Evolutionary conservation across 257 asterid species (phyloP).

Genomic region (Scutellaria minor): DNA sequence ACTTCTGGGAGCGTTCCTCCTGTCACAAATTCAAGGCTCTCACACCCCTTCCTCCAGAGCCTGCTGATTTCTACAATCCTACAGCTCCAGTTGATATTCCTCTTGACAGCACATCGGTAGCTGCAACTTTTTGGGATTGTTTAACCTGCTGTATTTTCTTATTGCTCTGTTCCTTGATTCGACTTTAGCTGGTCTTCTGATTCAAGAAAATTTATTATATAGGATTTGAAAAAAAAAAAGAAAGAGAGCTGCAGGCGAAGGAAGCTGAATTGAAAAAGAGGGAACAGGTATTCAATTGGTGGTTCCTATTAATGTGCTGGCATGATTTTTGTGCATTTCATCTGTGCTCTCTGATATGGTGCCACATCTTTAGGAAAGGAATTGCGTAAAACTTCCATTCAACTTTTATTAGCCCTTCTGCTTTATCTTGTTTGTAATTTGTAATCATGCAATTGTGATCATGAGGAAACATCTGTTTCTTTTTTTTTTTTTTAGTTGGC

Average conservation of each 20-base stretch:
- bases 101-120: constrained; percentile 75
- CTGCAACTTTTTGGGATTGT: constrained; percentile 19
- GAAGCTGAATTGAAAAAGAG: constrained; percentile 86
- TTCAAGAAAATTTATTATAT: constrained; percentile 19
- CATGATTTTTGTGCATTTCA: constrained; percentile 11
- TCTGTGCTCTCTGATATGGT: neutral
- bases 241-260: constrained; percentile 88
- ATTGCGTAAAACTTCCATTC: no score
- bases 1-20: constrained; percentile 72
- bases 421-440: neutral
- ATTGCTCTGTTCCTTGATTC: constrained; percentile 4
- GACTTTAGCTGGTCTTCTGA: constrained; percentile 33
- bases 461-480: neutral
- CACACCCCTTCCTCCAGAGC: constrained; percentile 99
- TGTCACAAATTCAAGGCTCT: constrained; percentile 78
- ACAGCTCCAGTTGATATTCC: constrained; percentile 85
- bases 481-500: no score
- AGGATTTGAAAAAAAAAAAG: constrained; percentile 92
- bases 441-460: neutral
- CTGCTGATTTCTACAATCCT: constrained; percentile 92
- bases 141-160: constrained; percentile 10
- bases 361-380: no score
- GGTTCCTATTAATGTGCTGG: constrained; percentile 10
- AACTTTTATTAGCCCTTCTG: no score
- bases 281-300: constrained; percentile 69